These are phyloP conservation scores for Dalbergia oliveri DNA, from an alignment of 306 rosid genomes.

Conservation along the genomic window DNA sequence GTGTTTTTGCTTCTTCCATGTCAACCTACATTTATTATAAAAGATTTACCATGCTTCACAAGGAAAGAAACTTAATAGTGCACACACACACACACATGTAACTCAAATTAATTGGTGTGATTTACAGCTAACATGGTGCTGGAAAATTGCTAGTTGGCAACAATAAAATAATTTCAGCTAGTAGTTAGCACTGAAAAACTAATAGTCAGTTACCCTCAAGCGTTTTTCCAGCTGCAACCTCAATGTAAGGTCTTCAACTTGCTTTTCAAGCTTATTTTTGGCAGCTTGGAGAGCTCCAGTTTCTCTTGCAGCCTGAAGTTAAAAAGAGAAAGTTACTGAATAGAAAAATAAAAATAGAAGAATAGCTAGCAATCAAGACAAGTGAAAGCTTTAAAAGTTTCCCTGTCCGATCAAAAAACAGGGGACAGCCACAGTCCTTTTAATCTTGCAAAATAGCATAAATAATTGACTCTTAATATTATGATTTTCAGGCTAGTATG, in stretches of 20 bases:
- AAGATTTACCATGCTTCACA: conserved; percentile 43
- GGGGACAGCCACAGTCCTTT: conserved; percentile 1
- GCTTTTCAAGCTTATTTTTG: conserved; percentile 98
- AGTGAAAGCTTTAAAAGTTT: neutral
- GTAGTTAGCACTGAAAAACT: conserved; percentile 31
- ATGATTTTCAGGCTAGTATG: neutral
- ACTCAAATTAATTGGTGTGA: conserved; percentile 15
- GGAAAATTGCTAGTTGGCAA: conserved; percentile 17
- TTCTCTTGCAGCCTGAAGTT: conserved; percentile 92
- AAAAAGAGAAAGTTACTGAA: neutral
- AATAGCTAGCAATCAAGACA: conserved; percentile 36
- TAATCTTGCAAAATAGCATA: conserved; percentile 27
- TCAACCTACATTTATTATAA: conserved; percentile 65
- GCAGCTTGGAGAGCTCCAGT: conserved; percentile 99
- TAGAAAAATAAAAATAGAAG: conserved; percentile 5
- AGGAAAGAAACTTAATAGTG: conserved; percentile 17
- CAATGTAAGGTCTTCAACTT: conserved; percentile 95
- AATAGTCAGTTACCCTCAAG: conserved; percentile 70
- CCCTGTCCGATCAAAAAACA: conserved; percentile 22
- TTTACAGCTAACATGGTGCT: conserved; percentile 6
- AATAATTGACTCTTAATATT: conserved; percentile 18
- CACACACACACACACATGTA: neutral
- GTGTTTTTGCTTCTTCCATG: conserved; percentile 88
- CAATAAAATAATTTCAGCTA: conserved; percentile 20
- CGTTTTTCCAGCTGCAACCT: conserved; percentile 98